These are phyloP conservation scores for Lasiodiplodia sp. DNA, from an alignment of 2,329 filamentous ascomycete genomes.

Conservation along the genomic window DNA sequence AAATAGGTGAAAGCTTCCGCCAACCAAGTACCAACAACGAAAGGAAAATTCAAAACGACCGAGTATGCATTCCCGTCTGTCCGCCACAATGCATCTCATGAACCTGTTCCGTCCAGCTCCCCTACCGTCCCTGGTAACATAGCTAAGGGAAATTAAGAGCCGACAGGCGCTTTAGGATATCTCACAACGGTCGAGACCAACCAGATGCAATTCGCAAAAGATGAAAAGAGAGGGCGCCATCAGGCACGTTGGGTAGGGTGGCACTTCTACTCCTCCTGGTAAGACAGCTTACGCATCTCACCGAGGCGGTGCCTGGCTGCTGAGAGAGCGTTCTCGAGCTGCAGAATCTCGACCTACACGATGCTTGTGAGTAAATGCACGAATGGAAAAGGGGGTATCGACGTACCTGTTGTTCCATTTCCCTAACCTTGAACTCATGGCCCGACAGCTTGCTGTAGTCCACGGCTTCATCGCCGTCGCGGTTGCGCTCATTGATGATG, in stretches of 20 bases:
- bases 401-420: slow-evolving; percentile 99
- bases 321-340: slow-evolving; percentile 86
- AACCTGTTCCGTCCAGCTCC: slow-evolving; percentile 8
- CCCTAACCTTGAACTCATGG: slow-evolving; percentile 97
- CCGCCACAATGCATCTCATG: slow-evolving; percentile 1
- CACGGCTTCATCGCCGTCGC: slow-evolving; percentile 77
- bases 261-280: slow-evolving; percentile 72
- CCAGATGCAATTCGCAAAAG: not conserved
- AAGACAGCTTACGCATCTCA: slow-evolving; percentile 98
- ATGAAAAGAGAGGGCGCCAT: slow-evolving; percentile 5
- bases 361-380: slow-evolving; percentile 28
- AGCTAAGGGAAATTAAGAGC: slow-evolving; percentile 6
- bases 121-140: slow-evolving; percentile 1
- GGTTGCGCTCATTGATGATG: slow-evolving; percentile 87
- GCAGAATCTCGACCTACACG: slow-evolving; percentile 88
- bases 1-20: not conserved
- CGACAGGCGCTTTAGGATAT: slow-evolving; percentile 8
- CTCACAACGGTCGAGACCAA: not conserved
- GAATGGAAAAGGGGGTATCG: not conserved
- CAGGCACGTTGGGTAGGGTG: not conserved
- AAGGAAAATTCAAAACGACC: not conserved
- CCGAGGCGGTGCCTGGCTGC: slow-evolving; percentile 83
- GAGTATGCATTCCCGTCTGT: slow-evolving; percentile 2
- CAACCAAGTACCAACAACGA: slow-evolving; percentile 10
- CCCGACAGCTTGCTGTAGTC: slow-evolving; percentile 89